These are phyloP conservation scores for Pythium brassicae DNA, from an alignment of 352 stramenopile genomes.

Conservation along the genomic window DNA sequence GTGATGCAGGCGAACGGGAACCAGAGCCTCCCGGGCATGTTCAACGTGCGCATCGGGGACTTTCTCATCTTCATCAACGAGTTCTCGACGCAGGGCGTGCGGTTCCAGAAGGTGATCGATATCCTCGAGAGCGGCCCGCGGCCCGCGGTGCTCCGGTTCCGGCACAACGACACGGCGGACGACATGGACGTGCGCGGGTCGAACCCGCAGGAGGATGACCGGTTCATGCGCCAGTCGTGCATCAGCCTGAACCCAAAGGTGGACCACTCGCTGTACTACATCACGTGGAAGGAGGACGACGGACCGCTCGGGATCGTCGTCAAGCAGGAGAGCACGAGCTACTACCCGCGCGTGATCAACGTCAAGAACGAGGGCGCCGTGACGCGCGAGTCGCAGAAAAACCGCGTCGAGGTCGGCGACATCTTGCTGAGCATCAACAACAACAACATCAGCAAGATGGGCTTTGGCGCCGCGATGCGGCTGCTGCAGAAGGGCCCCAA, in stretches of 20 bases:
- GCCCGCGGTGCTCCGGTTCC: conserved; percentile 76
- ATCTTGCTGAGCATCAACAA: conserved; percentile 87
- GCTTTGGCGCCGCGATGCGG: conserved; percentile 81
- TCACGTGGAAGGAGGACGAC: conserved; percentile 88
- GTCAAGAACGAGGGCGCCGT: conserved; percentile 86
- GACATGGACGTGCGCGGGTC: conserved; percentile 34
- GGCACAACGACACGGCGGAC: conserved; percentile 71
- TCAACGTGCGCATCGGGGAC: conserved; percentile 78
- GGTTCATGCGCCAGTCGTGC: conserved; percentile 60
- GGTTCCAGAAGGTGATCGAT: conserved; percentile 85
- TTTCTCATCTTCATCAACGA: conserved; percentile 86
- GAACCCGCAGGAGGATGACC: conserved; percentile 68
- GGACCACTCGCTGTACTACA: conserved; percentile 84
- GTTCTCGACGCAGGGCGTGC: conserved; percentile 75
- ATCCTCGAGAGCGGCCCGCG: conserved; percentile 77
- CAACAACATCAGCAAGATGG: conserved; percentile 91
- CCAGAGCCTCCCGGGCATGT: conserved; percentile 73
- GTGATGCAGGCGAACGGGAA: conserved; percentile 80
- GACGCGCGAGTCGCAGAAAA: conserved; percentile 75
- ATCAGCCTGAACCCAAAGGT: conserved; percentile 81
- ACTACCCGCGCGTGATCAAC: conserved; percentile 85
- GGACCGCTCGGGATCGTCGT: conserved; percentile 82
- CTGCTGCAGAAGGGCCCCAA: conserved; percentile 84
- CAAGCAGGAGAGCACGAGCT: conserved; percentile 82
- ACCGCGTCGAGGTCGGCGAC: conserved; percentile 78